Conservation (phyloP, 257 asterid genomes). For the Nicotiana attenuata region DNA sequence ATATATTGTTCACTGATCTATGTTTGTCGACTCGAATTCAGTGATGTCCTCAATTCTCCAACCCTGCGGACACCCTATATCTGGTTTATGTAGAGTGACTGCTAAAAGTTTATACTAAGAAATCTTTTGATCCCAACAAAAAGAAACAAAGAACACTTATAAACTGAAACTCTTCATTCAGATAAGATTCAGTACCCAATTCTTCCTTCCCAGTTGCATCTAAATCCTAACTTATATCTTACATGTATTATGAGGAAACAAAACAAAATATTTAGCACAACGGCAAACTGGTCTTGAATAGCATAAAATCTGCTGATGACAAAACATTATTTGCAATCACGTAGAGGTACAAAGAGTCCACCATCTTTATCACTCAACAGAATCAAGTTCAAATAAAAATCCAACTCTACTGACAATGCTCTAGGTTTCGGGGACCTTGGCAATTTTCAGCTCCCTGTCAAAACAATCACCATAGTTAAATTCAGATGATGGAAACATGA, state of each 20-base stretch:
- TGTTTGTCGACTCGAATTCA: no score
- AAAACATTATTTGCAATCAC: conserved; percentile 9
- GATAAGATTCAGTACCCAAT: background rate
- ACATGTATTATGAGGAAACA: background rate
- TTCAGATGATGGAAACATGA: background rate
- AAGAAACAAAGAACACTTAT: background rate
- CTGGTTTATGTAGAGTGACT: no score
- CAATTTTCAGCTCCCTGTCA: conserved; percentile 2
- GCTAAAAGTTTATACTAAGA: no score
- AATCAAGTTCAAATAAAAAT: conserved; percentile 2
- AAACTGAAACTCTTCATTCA: background rate
- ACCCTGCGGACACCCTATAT: no score
- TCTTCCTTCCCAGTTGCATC: background rate
- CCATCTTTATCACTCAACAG: conserved; percentile 13
- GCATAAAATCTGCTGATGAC: background rate
- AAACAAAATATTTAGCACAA: background rate
- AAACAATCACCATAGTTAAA: background rate
- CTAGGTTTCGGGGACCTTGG: background rate
- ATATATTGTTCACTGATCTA: no score
- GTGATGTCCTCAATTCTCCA: no score
- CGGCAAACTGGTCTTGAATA: background rate
- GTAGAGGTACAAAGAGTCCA: background rate
- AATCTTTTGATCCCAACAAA: background rate
- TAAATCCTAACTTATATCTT: background rate
- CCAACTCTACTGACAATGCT: background rate